A percentile compares a stretch with the other conserved stretches of the same genome.
Evolutionary conservation across 2,329 filamentous ascomycete species (phyloP).

Genomic region (Botrytis tulipae): DNA sequence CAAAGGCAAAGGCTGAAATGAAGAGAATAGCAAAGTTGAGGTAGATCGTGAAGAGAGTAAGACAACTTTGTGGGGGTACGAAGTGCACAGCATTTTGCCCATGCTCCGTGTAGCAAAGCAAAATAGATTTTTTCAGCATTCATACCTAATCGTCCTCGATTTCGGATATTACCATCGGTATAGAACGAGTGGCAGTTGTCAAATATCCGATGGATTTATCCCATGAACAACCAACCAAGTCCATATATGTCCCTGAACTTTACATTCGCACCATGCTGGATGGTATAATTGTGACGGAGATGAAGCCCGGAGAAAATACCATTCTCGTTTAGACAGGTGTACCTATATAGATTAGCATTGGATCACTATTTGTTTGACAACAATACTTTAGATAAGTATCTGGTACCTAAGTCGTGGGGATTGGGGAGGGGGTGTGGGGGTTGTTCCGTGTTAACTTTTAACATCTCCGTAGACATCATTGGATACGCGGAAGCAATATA

Average conservation of each 20-base stretch:
- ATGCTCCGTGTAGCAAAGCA: neutral
- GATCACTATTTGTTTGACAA: neutral
- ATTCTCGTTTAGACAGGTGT: neutral
- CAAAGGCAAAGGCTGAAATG: neutral
- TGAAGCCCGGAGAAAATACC: slow-evolving; percentile 1
- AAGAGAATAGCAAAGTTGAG: neutral
- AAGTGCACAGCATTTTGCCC: neutral
- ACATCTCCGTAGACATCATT: neutral
- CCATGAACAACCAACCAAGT: neutral
- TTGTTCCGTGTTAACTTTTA: neutral
- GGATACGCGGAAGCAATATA: neutral
- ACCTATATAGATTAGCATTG: neutral
- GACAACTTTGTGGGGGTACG: slow-evolving; percentile 8
- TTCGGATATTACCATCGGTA: slow-evolving; percentile 1
- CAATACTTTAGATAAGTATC: neutral
- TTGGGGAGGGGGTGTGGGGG: neutral
- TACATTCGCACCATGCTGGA: neutral
- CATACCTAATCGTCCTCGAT: neutral
- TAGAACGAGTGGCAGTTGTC: neutral
- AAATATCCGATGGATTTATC: neutral
- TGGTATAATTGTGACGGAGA: slow-evolving; percentile 3
- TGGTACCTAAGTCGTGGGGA: neutral
- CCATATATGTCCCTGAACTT: neutral
- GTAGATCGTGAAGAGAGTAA: slow-evolving; percentile 6
- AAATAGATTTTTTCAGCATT: neutral